These are phyloP conservation scores for Pholiota microspora DNA, from an alignment of 768 basidiomycete species.

Conservation along the genomic window DNA sequence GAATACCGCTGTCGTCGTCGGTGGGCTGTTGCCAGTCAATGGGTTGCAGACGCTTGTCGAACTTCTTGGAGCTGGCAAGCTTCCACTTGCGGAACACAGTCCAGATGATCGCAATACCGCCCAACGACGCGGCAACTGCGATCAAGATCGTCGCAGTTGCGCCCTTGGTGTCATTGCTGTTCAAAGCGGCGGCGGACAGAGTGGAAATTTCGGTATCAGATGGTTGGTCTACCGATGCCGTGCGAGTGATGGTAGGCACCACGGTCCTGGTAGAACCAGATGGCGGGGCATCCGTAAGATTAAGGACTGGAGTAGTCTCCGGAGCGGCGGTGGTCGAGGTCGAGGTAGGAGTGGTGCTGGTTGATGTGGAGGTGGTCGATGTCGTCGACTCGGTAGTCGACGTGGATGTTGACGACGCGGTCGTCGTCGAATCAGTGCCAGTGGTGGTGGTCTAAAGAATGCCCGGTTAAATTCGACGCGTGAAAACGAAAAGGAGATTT, in stretches of 20 bases:
- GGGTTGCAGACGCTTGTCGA: constrained; percentile 82
- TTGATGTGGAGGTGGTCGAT: background rate
- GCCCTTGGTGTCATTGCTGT: constrained; percentile 28
- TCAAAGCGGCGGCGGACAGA: constrained; percentile 21
- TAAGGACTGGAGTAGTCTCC: constrained; percentile 12
- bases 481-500: background rate
- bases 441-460: background rate
- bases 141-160: constrained; percentile 63
- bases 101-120: constrained; percentile 73
- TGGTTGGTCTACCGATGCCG: constrained; percentile 25
- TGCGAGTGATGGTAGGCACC: constrained; percentile 16
- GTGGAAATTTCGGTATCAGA: constrained; percentile 28
- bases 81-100: constrained; percentile 93
- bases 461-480: background rate
- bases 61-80: constrained; percentile 74
- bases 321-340: background rate
- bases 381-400: background rate
- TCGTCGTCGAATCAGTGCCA: background rate
- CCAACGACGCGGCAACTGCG: constrained; percentile 65
- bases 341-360: background rate
- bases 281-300: constrained; percentile 18
- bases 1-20: constrained; percentile 44
- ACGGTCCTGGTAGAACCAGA: constrained; percentile 14
- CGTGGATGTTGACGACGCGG: background rate
- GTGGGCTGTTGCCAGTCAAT: constrained; percentile 83